Conservation (phyloP, 2,329 filamentous ascomycete species). For the Ilyonectria sp. region DNA sequence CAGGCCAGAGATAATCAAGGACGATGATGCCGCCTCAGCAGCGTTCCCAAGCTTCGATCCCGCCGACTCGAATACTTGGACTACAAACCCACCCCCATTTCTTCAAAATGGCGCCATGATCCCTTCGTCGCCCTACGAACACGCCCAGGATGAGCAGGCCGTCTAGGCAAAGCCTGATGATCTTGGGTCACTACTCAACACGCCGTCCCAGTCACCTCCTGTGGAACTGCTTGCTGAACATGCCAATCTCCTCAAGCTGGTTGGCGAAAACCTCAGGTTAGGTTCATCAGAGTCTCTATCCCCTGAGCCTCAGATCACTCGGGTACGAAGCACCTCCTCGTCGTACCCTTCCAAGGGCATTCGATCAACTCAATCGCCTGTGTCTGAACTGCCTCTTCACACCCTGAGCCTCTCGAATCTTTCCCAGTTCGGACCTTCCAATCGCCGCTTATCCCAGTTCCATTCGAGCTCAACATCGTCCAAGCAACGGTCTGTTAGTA, state of each 20-base stretch:
- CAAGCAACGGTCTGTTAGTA: slow-evolving; percentile 21
- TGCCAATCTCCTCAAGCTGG: slow-evolving; percentile 33
- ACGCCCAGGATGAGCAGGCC: slow-evolving; percentile 30
- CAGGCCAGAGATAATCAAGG: slow-evolving; percentile 23
- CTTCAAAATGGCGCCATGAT: slow-evolving; percentile 26
- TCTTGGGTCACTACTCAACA: slow-evolving; percentile 11
- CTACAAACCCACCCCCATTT: slow-evolving; percentile 27
- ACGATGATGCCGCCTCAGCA: slow-evolving; percentile 20
- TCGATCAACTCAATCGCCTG: slow-evolving; percentile 49
- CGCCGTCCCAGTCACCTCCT: not conserved
- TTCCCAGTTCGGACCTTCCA: slow-evolving; percentile 48
- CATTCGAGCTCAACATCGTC: slow-evolving; percentile 48
- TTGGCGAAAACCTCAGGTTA: slow-evolving; percentile 33
- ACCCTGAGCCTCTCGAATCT: slow-evolving; percentile 50
- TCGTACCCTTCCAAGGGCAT: slow-evolving; percentile 48
- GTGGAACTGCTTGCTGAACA: slow-evolving; percentile 40
- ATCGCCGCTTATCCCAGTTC: slow-evolving; percentile 50
- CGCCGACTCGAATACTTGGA: slow-evolving; percentile 30
- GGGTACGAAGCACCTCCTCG: slow-evolving; percentile 50
- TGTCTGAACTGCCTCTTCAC: slow-evolving; percentile 37
- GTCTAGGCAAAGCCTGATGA: slow-evolving; percentile 27
- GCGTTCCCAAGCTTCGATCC: slow-evolving; percentile 15
- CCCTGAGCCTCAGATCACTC: slow-evolving; percentile 18
- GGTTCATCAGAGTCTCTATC: slow-evolving; percentile 31
- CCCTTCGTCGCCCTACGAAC: slow-evolving; percentile 13